These are phyloP conservation scores for Podospora anserina DNA, from an alignment of 495 filamentous ascomycete genomes.

Conservation along the genomic window DNA sequence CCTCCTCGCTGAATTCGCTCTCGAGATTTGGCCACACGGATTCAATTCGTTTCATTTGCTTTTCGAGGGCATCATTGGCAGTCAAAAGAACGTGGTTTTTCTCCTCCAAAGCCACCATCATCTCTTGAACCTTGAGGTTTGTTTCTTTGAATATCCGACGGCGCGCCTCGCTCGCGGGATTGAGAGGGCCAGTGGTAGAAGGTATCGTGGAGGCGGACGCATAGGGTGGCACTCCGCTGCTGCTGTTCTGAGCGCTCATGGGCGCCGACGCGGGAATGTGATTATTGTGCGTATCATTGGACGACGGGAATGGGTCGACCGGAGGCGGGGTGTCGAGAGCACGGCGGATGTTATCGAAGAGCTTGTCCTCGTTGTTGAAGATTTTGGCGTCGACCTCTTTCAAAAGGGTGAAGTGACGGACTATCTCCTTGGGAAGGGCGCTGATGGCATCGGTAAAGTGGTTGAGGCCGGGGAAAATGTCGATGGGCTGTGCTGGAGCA, in stretches of 20 bases:
- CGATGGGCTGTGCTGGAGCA: constrained; percentile 46
- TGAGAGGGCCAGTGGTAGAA: constrained; percentile 39
- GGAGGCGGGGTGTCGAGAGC: constrained; percentile 60
- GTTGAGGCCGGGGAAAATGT: constrained; percentile 87
- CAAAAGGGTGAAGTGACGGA: constrained; percentile 87
- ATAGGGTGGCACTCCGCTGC: constrained; percentile 36
- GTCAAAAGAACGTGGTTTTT: constrained; percentile 94
- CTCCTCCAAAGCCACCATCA: constrained; percentile 85
- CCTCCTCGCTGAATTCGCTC: constrained; percentile 87
- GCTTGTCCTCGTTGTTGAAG: constrained; percentile 66
- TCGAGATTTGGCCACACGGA: constrained; percentile 79
- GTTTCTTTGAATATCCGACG: constrained; percentile 63
- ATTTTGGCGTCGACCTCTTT: constrained; percentile 98
- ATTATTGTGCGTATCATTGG: constrained; percentile 44
- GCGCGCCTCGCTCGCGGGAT: constrained; percentile 52
- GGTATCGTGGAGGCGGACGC: constrained; percentile 23
- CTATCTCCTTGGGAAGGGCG: constrained; percentile 89
- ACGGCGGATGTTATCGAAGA: constrained; percentile 65
- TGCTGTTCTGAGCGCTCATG: constrained; percentile 46
- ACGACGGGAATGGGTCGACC: constrained; percentile 30
- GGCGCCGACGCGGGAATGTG: constrained; percentile 39
- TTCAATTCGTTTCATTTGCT: constrained; percentile 79
- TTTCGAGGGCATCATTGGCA: constrained; percentile 81
- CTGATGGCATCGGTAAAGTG: constrained; percentile 92
- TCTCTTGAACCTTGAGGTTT: constrained; percentile 60